These are phyloP conservation scores for Apiospora koreana DNA, from an alignment of 2,329 filamentous ascomycete genomes.

Conservation along the genomic window DNA sequence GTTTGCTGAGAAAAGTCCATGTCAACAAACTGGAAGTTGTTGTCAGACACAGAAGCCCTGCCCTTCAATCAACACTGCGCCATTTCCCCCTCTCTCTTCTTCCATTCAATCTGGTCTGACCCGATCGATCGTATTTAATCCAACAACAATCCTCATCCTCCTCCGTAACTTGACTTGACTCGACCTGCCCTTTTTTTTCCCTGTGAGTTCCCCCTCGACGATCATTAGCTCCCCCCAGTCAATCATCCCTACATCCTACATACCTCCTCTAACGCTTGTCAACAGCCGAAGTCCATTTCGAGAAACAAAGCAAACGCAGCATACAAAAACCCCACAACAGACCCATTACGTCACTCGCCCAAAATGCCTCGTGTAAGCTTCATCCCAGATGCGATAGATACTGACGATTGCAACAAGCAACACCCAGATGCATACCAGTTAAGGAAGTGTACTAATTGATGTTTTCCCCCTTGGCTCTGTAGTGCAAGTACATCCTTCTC, in stretches of 20 bases:
- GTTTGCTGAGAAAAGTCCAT: background rate
- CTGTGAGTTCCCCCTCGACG: background rate
- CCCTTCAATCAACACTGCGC: background rate
- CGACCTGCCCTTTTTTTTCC: background rate
- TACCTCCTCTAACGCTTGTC: background rate
- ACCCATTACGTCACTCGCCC: conserved; percentile 12
- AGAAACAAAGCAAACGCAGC: background rate
- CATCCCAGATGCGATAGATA: background rate
- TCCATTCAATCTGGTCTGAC: background rate
- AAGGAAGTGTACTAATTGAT: background rate
- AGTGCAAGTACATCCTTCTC: conserved; percentile 64
- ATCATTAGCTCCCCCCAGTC: background rate
- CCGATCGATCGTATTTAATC: background rate
- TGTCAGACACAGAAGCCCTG: background rate
- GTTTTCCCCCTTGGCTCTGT: background rate
- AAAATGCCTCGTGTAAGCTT: conserved; percentile 37
- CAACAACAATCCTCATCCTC: background rate
- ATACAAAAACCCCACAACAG: background rate
- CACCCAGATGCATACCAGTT: background rate
- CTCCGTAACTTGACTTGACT: background rate
- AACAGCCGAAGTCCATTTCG: background rate
- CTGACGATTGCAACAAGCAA: background rate
- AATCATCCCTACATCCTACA: background rate
- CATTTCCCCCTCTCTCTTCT: background rate
- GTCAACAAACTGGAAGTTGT: conserved; percentile 5